phyloP scores from a whole-genome alignment of 306 rosid species.

The Geum urbanum region DNA sequence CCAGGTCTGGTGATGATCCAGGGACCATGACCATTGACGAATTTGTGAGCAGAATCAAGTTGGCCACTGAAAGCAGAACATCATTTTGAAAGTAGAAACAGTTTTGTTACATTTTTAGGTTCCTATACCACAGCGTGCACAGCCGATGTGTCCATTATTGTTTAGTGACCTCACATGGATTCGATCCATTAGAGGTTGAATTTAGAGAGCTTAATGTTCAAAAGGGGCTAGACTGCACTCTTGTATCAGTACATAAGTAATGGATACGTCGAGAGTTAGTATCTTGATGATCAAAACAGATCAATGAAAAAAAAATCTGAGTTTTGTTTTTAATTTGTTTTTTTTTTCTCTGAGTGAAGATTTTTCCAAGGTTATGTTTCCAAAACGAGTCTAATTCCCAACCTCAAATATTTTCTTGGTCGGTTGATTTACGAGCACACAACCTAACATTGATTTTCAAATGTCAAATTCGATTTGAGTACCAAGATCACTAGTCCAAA shows the following conservation, averaged over 20 bases:
- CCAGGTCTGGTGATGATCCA: slow-evolving; percentile 80
- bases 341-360: neutral
- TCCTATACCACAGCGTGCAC: slow-evolving; percentile 8
- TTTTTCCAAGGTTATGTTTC: neutral
- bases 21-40: slow-evolving; percentile 78
- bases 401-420: neutral
- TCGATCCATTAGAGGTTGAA: slow-evolving; percentile 4
- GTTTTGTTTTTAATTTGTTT: neutral
- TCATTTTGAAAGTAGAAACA: slow-evolving; percentile 37
- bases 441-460: neutral
- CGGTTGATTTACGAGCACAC: neutral
- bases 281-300: neutral
- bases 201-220: neutral
- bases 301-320: too few species aligned
- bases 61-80: slow-evolving; percentile 43
- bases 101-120: neutral
- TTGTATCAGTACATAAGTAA: slow-evolving; percentile 5
- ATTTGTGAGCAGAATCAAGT: slow-evolving; percentile 60
- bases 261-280: neutral
- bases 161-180: too few species aligned
- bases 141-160: neutral
- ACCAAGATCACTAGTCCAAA: neutral
- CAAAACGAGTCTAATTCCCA: neutral
- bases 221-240: slow-evolving; percentile 16
- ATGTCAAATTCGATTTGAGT: neutral